Base-by-base conservation (phyloP, 805 yeast species). In the Saturnispora kantuleensis region DNA sequence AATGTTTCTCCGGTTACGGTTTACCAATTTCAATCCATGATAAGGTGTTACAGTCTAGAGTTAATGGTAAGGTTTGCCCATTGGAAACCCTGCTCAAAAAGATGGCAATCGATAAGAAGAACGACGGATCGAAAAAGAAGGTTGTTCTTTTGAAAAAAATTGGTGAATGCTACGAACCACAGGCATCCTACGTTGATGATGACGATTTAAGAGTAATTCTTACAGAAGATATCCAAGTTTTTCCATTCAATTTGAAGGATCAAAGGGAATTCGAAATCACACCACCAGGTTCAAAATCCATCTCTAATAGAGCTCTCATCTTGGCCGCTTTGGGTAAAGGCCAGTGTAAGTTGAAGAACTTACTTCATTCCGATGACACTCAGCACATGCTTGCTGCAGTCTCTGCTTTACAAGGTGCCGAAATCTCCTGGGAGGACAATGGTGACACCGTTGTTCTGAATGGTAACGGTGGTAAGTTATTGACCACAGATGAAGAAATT, bases 281-380 rank as follows among this genome's bases (percentile, higher is more conserved):
- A 10, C 98, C 98, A 13, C 98, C 98, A 4, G 98, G 98, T 2
- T 90, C 97, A 1, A 93, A 93, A 62, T 90, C 97, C 3, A 90
- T 93, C 48, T 89, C 97, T 7, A 93, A 93, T 60, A 79, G 98
- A 62, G 98, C 97, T 5, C 70, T 93, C 47, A 77, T 93, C 12
- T 69, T 93, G 51, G 97, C 98, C 38, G 95, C 97, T 16, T 73
- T 93, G 49, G 95, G 96, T 48, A 66, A 73, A 43, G 97, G 97
- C 37, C 74, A 80, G 21, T 88, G 95, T 58, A 76, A 75, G 54
- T 77, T 93, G 52, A 81, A 79, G 50, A 93, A 93, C 65, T 69
- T 93, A 56, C 73, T 93, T 43, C 97, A 93, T 59, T 90, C 97
- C 3, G 98, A 90, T 58, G 98, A 93, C 60, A 93, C 97, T 10